Evolutionary conservation across 2,329 filamentous ascomycete species (phyloP).

Genomic region (Colletotrichum phormii): DNA sequence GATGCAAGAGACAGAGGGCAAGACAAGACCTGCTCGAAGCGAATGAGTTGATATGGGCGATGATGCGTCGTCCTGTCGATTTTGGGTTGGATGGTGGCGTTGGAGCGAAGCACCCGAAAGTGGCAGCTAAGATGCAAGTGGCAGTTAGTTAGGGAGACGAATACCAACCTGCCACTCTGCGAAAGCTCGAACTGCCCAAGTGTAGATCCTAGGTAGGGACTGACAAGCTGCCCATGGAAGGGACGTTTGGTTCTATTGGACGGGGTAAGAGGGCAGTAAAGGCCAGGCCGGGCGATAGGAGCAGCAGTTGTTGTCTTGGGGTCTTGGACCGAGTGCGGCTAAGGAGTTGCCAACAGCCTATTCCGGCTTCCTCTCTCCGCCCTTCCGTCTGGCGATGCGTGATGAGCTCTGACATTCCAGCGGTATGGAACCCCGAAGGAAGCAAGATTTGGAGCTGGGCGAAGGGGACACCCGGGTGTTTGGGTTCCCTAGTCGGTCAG

Average conservation of each 20-base stretch:
- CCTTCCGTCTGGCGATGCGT: slow-evolving; percentile 8
- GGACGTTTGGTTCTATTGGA: background rate
- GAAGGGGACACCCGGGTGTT: background rate
- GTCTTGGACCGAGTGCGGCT: background rate
- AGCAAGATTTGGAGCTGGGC: background rate
- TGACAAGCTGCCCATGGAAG: background rate
- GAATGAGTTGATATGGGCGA: slow-evolving; percentile 1
- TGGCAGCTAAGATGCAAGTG: slow-evolving; percentile 6
- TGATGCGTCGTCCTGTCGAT: slow-evolving; percentile 8
- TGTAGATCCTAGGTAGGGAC: background rate
- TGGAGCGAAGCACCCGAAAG: background rate
- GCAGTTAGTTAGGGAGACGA: background rate
- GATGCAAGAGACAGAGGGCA: slow-evolving; percentile 10
- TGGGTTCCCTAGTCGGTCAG: background rate
- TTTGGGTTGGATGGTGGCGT: background rate
- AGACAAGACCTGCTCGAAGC: background rate
- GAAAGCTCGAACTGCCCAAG: background rate
- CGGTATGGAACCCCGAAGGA: slow-evolving; percentile 30
- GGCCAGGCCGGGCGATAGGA: slow-evolving; percentile 2
- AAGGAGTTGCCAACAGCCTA: background rate
- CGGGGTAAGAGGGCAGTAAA: background rate
- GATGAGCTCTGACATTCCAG: slow-evolving; percentile 18
- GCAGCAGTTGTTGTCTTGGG: background rate
- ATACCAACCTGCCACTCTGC: background rate
- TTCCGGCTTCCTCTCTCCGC: slow-evolving; percentile 22